Conservation (phyloP, 495 filamentous ascomycete genomes). For the Ramalina peruviana region DNA sequence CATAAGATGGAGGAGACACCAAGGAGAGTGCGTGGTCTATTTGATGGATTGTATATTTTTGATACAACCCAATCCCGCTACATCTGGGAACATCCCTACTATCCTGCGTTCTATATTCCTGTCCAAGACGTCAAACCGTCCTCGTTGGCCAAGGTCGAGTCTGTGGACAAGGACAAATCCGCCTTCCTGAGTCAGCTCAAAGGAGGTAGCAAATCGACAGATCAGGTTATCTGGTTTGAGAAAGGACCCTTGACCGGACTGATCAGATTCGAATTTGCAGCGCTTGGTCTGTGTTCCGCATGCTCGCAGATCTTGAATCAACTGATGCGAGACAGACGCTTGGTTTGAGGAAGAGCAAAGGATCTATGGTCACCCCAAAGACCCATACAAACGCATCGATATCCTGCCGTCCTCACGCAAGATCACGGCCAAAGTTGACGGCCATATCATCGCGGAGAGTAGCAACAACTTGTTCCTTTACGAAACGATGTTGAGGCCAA, state of each 20-base stretch:
- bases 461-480: conserved; percentile 15
- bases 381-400: conserved; percentile 48
- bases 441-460: conserved; percentile 29
- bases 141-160: conserved; percentile 6
- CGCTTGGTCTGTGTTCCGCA: neutral
- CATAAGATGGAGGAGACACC: conserved; percentile 25
- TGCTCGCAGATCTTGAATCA: neutral
- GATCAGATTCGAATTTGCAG: conserved; percentile 9
- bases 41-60: conserved; percentile 22
- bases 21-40: conserved; percentile 25
- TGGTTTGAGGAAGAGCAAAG: conserved; percentile 49
- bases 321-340: conserved; percentile 20
- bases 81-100: conserved; percentile 25
- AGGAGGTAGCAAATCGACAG: conserved; percentile 3
- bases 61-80: conserved; percentile 24
- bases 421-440: conserved; percentile 34
- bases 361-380: conserved; percentile 44
- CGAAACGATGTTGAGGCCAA: conserved; percentile 11
- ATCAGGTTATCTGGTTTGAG: conserved; percentile 8
- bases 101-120: conserved; percentile 9
- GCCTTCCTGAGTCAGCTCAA: conserved; percentile 11
- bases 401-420: conserved; percentile 33
- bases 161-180: conserved; percentile 7
- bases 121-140: neutral
- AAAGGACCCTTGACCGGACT: conserved; percentile 9